Evolutionary conservation across 2,329 filamentous ascomycete genomes (phyloP), one percentile per base, ranked within the genome.

Genomic region (Exophiala aquamarina): DNA sequence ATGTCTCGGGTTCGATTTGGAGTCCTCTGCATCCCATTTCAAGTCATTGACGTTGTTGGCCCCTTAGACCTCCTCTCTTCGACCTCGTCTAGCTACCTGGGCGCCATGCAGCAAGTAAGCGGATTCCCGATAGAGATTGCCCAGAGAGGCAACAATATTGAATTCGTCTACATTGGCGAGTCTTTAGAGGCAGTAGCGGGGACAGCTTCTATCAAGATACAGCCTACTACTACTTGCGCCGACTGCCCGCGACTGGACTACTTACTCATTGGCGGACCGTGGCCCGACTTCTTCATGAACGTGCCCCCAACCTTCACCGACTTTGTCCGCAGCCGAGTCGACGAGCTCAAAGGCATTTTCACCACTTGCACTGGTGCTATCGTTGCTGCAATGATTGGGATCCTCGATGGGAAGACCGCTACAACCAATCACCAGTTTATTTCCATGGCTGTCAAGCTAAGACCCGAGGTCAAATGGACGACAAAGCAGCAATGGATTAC

Each of bases 391-490:
- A 33, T 57, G 2, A 60, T 69, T 0, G 71, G 71, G 0, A 58
- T 69, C 5, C 56, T 76, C 0, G 70, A 76, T 42, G 72, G 73
- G 2, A 67, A 56, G 43, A 64, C 52, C 1, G 73, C 73, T 0
- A 76, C 73, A 0, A 61, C 67, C 2, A 75, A 76, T 47, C 66
- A 74, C 45, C 44, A 59, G 0, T 57, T 56, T 2, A 61, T 66
- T 35, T 52, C 62, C 19, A 49, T 56, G 6, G 66, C 61, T 3
- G 39, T 20, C 28, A 28, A 38, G 18, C 17, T 37, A 14, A 33
- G n/a, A 9, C 69, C 73, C 0, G 63, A 69, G 1, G 71, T 75
- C 9, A 66, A 72, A 3, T 76, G 72, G 73, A 65, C 65, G 1
- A 61, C 54, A 20, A 64, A 71, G 19, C 66, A 65, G 47, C 69